These are phyloP conservation scores for Juglanconis sp. DNA, from an alignment of 2,329 filamentous ascomycete genomes.

Conservation along the genomic window DNA sequence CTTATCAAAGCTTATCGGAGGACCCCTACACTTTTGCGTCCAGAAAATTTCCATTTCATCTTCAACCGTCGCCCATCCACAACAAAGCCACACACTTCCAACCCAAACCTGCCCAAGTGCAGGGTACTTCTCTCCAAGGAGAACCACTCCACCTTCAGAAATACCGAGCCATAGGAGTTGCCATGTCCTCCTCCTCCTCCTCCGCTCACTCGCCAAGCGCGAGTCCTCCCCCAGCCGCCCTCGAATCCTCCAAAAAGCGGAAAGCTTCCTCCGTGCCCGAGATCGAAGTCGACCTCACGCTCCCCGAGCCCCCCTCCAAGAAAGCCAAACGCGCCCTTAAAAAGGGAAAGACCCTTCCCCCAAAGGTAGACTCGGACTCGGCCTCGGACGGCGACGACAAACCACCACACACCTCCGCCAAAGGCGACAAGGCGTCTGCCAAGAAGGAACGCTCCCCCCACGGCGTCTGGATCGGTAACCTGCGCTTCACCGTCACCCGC, in stretches of 20 bases:
- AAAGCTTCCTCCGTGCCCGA: conserved; percentile 63
- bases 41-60: background rate
- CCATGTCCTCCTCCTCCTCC: background rate
- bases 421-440: conserved; percentile 31
- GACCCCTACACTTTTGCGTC: background rate
- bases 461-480: conserved; percentile 94
- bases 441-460: conserved; percentile 68
- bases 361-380: conserved; percentile 39
- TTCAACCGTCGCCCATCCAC: background rate
- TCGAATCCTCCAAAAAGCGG: conserved; percentile 59
- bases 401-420: conserved; percentile 31
- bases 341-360: conserved; percentile 65
- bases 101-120: background rate
- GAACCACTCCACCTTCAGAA: no score
- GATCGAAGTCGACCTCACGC: conserved; percentile 83
- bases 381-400: conserved; percentile 38
- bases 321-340: conserved; percentile 87
- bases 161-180: background rate
- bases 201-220: background rate
- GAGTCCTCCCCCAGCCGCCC: conserved; percentile 1
- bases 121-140: background rate
- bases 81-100: background rate
- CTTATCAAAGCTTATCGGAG: background rate
- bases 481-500: conserved; percentile 78
- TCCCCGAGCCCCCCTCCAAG: conserved; percentile 94